A percentile compares a stretch with the other conserved stretches of the same genome.
These are phyloP conservation scores for Pezicula radicicola DNA, from an alignment of 2,329 filamentous ascomycete genomes.

Conservation along the genomic window DNA sequence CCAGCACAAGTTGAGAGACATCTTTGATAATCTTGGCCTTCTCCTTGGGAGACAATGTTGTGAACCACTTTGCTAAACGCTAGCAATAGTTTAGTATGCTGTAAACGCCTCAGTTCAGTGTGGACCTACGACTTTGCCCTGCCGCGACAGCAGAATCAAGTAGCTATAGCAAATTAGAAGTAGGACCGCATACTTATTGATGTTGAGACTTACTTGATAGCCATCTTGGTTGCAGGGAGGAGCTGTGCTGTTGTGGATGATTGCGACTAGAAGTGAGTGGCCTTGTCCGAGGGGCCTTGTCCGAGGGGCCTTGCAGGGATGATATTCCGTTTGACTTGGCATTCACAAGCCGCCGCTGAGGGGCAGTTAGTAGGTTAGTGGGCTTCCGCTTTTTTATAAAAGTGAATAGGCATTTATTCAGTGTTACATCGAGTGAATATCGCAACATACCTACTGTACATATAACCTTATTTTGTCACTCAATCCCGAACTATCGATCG, in stretches of 20 bases:
- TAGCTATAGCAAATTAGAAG: conserved; percentile 59
- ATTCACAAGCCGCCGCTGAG: conserved; percentile 1
- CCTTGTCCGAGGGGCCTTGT: not conserved
- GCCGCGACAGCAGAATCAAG: conserved; percentile 92
- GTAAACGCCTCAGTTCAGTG: conserved; percentile 14
- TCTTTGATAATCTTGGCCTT: conserved; percentile 99
- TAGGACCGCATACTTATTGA: not conserved
- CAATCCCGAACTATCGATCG: no score
- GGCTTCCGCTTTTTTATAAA: no score
- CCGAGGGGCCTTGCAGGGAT: conserved; percentile 7
- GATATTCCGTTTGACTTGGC: not conserved
- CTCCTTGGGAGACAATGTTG: conserved; percentile 92
- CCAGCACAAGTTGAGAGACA: conserved; percentile 95
- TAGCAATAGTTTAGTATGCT: conserved; percentile 38
- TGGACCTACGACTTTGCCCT: conserved; percentile 93
- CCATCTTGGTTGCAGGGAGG: conserved; percentile 35
- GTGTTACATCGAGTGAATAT: no score
- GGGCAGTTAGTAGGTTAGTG: not conserved
- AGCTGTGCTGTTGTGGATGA: conserved; percentile 1
- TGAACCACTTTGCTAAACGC: conserved; percentile 99
- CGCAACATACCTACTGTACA: no score
- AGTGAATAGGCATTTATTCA: no score
- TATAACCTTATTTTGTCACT: no score
- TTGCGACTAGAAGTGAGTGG: conserved; percentile 5
- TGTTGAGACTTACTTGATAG: conserved; percentile 43